These are phyloP conservation scores for Lunasporangiospora selenospora DNA, from an alignment of 192 early-diverging fungal genomes.

Conservation along the genomic window DNA sequence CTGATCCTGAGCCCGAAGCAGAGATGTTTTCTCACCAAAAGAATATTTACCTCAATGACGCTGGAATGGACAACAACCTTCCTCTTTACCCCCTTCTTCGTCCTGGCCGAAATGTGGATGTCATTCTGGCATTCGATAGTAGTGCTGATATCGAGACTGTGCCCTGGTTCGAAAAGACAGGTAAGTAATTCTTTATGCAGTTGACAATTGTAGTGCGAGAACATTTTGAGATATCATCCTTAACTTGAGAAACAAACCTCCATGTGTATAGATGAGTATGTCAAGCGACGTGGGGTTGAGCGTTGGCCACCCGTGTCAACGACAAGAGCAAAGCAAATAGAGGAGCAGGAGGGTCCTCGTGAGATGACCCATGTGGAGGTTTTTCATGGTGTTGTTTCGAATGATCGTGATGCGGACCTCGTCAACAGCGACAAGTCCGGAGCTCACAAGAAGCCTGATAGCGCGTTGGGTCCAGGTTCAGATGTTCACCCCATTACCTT, in stretches of 20 bases:
- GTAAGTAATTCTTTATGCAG: slow-evolving; percentile 2
- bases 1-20: slow-evolving; percentile 39
- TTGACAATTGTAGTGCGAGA: background rate
- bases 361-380: slow-evolving; percentile 58
- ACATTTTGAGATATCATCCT: background rate
- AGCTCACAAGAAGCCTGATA: background rate
- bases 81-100: slow-evolving; percentile 77
- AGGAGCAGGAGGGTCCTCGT: slow-evolving; percentile 47
- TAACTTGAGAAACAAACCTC: too few relatives aligned
- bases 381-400: slow-evolving; percentile 40
- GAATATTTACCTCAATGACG: slow-evolving; percentile 71
- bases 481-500: slow-evolving; percentile 52
- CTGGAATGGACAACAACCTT: slow-evolving; percentile 83
- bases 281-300: slow-evolving; percentile 60
- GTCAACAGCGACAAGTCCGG: slow-evolving; percentile 7
- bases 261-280: slow-evolving; percentile 70
- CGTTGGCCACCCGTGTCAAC: slow-evolving; percentile 60
- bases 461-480: background rate
- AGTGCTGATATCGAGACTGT: slow-evolving; percentile 74
- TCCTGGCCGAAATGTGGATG: slow-evolving; percentile 70
- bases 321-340: slow-evolving; percentile 32
- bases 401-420: slow-evolving; percentile 49
- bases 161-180: slow-evolving; percentile 66
- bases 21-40: slow-evolving; percentile 28
- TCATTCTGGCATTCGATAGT: slow-evolving; percentile 76